Evolutionary conservation across 1,284 basidiomycete genomes (phyloP).

Genomic region (Cryptococcus hybrid): DNA sequence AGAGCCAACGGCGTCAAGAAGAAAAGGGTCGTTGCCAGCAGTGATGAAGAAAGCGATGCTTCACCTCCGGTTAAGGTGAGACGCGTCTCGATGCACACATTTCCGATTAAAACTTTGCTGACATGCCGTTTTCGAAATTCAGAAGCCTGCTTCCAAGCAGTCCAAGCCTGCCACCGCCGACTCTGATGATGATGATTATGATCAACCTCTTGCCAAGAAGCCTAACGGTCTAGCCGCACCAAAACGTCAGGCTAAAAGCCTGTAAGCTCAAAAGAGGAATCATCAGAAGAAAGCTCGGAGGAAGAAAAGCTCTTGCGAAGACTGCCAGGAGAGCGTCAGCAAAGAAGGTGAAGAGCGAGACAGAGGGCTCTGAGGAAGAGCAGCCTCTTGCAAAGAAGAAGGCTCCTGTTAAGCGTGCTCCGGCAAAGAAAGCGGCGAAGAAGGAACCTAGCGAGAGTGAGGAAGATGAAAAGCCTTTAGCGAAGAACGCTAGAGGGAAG

Average conservation of each 20-base stretch:
- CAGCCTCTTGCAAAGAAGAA: conserved; percentile 58
- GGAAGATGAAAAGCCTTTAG: conserved; percentile 54
- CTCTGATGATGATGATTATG: conserved; percentile 35
- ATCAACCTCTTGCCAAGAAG: conserved; percentile 56
- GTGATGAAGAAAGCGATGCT: conserved; percentile 26
- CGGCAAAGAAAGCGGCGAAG: conserved; percentile 18
- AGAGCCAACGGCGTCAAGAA: conserved; percentile 24
- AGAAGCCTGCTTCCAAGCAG: conserved; percentile 12
- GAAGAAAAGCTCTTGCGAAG: neutral
- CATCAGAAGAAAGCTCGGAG: neutral
- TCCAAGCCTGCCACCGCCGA: conserved; percentile 8
- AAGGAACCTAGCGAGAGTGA: conserved; percentile 61
- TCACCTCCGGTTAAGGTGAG: conserved; percentile 20
- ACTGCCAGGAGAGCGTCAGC: conserved; percentile 10
- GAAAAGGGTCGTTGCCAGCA: conserved; percentile 39
- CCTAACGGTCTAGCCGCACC: conserved; percentile 38
- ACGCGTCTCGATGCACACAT: neutral
- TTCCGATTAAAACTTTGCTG: neutral
- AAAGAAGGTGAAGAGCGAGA: neutral
- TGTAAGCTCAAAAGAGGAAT: conserved; percentile 12
- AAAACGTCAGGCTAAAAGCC: conserved; percentile 42
- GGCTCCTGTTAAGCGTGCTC: conserved; percentile 9
- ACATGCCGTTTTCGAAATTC: neutral
- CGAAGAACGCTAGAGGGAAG: neutral
- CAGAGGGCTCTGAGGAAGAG: conserved; percentile 58